Evolutionary conservation across 257 asterid genomes (phyloP).

Genomic region (Jasminum sambac): DNA sequence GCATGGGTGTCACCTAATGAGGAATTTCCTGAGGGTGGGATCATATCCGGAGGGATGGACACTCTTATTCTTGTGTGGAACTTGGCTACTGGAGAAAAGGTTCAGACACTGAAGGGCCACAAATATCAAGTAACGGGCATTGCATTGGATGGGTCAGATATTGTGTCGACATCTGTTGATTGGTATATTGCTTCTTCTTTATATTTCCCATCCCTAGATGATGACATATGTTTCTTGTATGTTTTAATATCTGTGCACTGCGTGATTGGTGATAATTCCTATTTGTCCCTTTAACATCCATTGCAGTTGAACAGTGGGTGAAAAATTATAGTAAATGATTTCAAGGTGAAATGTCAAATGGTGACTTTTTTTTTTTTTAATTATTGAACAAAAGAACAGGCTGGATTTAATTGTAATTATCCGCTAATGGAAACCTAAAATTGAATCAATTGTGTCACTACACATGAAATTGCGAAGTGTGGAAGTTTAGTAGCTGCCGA

Average conservation of each 20-base stretch:
- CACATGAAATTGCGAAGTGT: not conserved
- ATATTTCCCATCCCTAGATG: not conserved
- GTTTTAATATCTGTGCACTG: not conserved
- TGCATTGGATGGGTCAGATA: conserved; percentile 74
- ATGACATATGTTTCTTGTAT: conserved; percentile 20
- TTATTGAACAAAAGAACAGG: not conserved
- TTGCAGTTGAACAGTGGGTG: conserved; percentile 2
- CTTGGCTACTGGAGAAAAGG: conserved; percentile 79
- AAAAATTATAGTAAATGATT: not conserved
- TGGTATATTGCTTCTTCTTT: conserved; percentile 47
- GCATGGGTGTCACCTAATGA: conserved; percentile 80
- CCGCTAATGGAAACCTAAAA: not conserved
- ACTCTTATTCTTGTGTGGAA: conserved; percentile 81
- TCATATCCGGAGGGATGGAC: conserved; percentile 97
- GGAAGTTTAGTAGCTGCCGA: not conserved
- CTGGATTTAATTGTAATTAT: not conserved
- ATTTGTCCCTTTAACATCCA: conserved; percentile 4
- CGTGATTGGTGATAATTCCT: not conserved
- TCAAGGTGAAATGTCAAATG: conserved; percentile 1
- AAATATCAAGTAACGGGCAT: conserved; percentile 79
- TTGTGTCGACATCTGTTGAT: conserved; percentile 80
- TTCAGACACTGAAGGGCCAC: conserved; percentile 74
- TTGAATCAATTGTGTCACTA: not conserved
- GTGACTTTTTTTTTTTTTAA: not conserved
- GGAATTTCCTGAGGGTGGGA: conserved; percentile 85